Conservation (phyloP, 352 stramenopile species). For the Aphanomyces euteiches region DNA sequence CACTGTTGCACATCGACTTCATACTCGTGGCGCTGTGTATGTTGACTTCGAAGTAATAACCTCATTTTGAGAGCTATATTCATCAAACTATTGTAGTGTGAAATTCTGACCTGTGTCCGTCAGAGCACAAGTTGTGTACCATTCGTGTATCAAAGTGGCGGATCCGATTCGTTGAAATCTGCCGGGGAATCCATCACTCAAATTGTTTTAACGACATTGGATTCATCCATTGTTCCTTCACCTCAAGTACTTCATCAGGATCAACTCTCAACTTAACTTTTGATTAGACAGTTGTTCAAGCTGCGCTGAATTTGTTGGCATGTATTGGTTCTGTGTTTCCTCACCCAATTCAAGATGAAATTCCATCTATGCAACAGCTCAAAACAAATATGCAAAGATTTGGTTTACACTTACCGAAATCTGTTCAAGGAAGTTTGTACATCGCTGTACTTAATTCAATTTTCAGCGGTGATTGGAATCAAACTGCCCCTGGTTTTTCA, state of each 20-base stretch:
- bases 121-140: conserved; percentile 57
- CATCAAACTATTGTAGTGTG: conserved; percentile 37
- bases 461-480: conserved; percentile 38
- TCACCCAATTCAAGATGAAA: conserved; percentile 60
- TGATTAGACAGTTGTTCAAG: conserved; percentile 52
- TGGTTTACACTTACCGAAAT: conserved; percentile 58
- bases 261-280: neutral
- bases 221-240: conserved; percentile 62
- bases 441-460: conserved; percentile 78
- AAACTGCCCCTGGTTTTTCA: neutral
- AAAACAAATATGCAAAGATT: conserved; percentile 70
- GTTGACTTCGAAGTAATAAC: conserved; percentile 38
- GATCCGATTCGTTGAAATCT: conserved; percentile 33
- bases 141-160: conserved; percentile 54
- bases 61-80: conserved; percentile 2
- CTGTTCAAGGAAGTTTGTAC: conserved; percentile 73
- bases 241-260: conserved; percentile 31
- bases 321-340: conserved; percentile 59
- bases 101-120: conserved; percentile 57
- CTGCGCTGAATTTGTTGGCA: conserved; percentile 61
- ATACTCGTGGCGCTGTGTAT: conserved; percentile 53
- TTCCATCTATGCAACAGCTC: conserved; percentile 67
- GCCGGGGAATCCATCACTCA: conserved; percentile 46
- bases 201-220: conserved; percentile 53
- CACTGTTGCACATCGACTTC: conserved; percentile 51